Base-by-base conservation (phyloP, 192 early-diverging fungal species). In the Linderina pennispora region DNA sequence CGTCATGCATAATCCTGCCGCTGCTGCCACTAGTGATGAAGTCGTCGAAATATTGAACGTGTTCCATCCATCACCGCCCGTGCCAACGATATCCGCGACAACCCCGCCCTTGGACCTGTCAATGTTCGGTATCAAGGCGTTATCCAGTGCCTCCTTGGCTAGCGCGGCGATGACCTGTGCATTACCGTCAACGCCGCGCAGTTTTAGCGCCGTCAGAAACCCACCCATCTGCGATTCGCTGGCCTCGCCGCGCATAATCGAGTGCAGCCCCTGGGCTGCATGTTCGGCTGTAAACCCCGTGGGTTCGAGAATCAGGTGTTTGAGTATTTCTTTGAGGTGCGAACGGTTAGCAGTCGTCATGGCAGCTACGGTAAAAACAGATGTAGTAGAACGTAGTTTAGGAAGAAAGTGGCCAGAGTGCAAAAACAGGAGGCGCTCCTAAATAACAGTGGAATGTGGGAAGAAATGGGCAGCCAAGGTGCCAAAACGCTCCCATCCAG, bases 21-120 rank as follows among this genome's bases (percentile, higher is more conserved):
- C 94, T 1, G 92, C 96, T 10, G 88, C 88, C 0, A 98, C 87
- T 26, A 98, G 81, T 24, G 88, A 81, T 10, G 90, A 79, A 0
- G 96, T 90, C 0, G 96, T 98, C 1, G 86, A 89, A 11, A 97
- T 93, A 56, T 98, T 98, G 59, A 94, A 98, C 15, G 96, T 98
- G 64, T 97, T 80, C 57, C 91, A 88, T 13, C 94, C 94, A 73
- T 98, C 96, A 8, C 96, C 96, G n/a, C 96, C 96, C 1, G 96
- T 98, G 3, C 96, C 96, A 3, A 97, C 92, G 64, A 96, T 94
- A 54, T 98, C 94, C 2, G 84, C 82, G 6, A 91, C 36, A 71
- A 65, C 22, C 50, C 76, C 35, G 57, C 65, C 18, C 62, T 55
- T 55, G 19, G 10, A 9, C 39, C 70, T 59, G 1, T 69, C 65